Base-by-base conservation (phyloP, 164 flowering plant species). In the Cinnamomum chago region DNA sequence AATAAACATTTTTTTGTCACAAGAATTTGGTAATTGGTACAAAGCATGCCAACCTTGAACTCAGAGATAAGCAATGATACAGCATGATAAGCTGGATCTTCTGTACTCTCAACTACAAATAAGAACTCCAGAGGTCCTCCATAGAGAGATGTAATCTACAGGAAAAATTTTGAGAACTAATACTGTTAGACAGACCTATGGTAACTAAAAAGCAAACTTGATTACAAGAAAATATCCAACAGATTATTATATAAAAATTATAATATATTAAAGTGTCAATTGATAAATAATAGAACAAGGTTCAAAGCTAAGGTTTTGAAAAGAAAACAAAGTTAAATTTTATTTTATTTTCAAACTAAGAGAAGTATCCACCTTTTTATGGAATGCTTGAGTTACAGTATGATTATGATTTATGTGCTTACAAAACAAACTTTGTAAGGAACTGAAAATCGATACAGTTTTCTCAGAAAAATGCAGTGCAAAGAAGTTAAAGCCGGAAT, bases 41-140 rank as follows among this genome's bases (percentile, higher is more conserved):
- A 58, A 66, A 58, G 67, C 30, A 27, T 58, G 65, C 47, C 70
- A 75, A 90, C 99, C 92, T 89, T 80, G 82, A 82, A 91, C 7
- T 86, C 89, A 55, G 86, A 79, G 58, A 91, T 72, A 73, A 95
- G 77, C 70, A 55, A 78, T 64, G 89, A 85, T 55, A 87, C 87
- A 67, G 95, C 96, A 85, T 77, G 86, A 79, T 92, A 95, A 75
- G 99, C 99, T 71, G 97, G 98, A 77, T 95, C 99, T 71, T 90
- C 97, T 47, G 82, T 86, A 78, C 92, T 93, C 75, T 95, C 99
- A 75, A 95, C 91, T 58, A 95, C 87, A 85, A 95, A 95, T 78
- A 93, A 88, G 70, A 93, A 95, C 77, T 93, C 99, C 72, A 92
- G 2, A 18, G 95, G 95, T 72, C 99, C 99, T 60, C 99, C 99